Evolutionary conservation across 2,329 filamentous ascomycete species (phyloP).

Genomic region (Trichoderma oligosporum): DNA sequence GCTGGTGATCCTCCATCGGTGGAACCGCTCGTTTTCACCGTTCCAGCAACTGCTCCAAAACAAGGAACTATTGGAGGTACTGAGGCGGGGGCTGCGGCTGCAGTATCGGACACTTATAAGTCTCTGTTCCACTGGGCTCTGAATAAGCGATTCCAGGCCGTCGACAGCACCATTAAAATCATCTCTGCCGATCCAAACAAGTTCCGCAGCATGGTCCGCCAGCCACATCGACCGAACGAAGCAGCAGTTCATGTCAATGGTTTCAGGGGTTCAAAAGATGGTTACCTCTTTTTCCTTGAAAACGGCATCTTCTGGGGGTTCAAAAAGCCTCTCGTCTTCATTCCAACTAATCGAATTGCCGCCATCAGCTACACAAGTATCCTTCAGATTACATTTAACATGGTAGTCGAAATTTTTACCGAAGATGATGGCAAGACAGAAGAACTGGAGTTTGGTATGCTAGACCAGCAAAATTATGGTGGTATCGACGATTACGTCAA

Average conservation of each 20-base stretch:
- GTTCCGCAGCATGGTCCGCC: conserved; percentile 55
- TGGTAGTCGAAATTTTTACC: conserved; percentile 58
- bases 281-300: conserved; percentile 63
- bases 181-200: conserved; percentile 51
- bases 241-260: conserved; percentile 63
- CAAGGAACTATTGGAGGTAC: conserved; percentile 53
- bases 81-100: conserved; percentile 46
- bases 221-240: conserved; percentile 57
- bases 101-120: conserved; percentile 57
- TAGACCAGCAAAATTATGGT: conserved; percentile 64
- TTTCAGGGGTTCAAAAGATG: conserved; percentile 65
- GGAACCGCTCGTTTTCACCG: conserved; percentile 63
- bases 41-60: conserved; percentile 58
- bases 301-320: conserved; percentile 67
- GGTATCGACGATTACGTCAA: conserved; percentile 63
- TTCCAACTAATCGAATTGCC: conserved; percentile 57
- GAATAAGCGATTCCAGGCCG: conserved; percentile 47
- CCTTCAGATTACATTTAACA: conserved; percentile 65
- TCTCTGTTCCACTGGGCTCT: conserved; percentile 60
- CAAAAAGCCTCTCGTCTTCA: conserved; percentile 65
- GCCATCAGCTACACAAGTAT: conserved; percentile 66
- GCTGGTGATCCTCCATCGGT: conserved; percentile 37
- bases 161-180: conserved; percentile 47
- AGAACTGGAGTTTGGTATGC: conserved; percentile 65
- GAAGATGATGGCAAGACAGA: conserved; percentile 48